Percentiles rank a stretch among this genome's conserved stretches.
Conservation (phyloP, 768 basidiomycete genomes). For the Mycena vitilis region DNA sequence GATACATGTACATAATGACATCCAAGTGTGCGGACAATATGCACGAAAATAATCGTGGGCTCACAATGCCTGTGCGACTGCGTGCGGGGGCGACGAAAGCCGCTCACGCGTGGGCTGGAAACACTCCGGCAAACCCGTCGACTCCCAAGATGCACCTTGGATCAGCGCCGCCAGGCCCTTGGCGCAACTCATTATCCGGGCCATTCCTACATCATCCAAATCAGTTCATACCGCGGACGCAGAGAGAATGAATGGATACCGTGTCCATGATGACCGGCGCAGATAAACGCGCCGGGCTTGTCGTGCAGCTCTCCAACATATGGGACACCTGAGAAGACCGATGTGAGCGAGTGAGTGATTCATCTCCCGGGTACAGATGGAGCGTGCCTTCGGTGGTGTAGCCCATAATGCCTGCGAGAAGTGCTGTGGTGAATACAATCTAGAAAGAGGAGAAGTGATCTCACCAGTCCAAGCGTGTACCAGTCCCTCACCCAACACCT, state of each 20-base stretch:
- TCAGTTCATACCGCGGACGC: not conserved
- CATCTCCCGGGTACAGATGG: not conserved
- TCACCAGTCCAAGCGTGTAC: slow-evolving; percentile 32
- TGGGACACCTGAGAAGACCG: slow-evolving; percentile 32
- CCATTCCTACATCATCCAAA: slow-evolving; percentile 31
- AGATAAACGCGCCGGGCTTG: slow-evolving; percentile 44
- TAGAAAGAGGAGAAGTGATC: not conserved
- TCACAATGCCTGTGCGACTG: not conserved
- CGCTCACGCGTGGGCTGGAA: slow-evolving; percentile 43
- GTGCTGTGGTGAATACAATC: not conserved
- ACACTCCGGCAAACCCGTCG: slow-evolving; percentile 45
- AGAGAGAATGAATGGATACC: slow-evolving; percentile 30
- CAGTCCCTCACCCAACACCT: slow-evolving; percentile 39
- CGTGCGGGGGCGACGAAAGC: slow-evolving; percentile 25
- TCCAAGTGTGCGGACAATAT: too few relatives aligned
- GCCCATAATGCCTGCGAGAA: slow-evolving; percentile 39
- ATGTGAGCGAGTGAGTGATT: not conserved
- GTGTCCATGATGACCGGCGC: slow-evolving; percentile 45
- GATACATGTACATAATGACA: too few relatives aligned
- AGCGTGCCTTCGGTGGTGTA: slow-evolving; percentile 35
- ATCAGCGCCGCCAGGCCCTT: slow-evolving; percentile 42
- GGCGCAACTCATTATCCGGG: slow-evolving; percentile 39
- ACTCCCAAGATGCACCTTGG: slow-evolving; percentile 40
- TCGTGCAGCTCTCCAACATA: slow-evolving; percentile 44
- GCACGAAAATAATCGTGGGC: too few relatives aligned